Evolutionary conservation across 371 early-diverging fungal species (phyloP).

Genomic region (Massospora cicadina): DNA sequence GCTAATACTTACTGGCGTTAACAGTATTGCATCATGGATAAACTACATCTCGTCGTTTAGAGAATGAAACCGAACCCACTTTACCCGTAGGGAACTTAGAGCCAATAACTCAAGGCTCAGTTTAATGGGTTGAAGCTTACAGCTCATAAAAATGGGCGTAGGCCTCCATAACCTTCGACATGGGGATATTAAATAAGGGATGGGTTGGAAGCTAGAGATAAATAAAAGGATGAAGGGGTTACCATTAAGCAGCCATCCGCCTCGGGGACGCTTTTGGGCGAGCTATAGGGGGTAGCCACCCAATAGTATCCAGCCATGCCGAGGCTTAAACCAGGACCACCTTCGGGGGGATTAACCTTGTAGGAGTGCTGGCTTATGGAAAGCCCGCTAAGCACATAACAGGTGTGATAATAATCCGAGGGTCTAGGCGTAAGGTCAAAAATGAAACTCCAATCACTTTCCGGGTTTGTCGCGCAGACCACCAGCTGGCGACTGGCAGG

Average conservation of each 20-base stretch:
- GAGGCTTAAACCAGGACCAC: slow-evolving; percentile 11
- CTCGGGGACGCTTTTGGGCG: slow-evolving; percentile 32
- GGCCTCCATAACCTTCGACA: slow-evolving; percentile 16
- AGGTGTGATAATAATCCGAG: slow-evolving; percentile 89
- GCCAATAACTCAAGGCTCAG: too few species aligned
- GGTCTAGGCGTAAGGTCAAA: slow-evolving; percentile 18
- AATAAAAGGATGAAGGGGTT: not conserved
- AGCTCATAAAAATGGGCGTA: slow-evolving; percentile 14
- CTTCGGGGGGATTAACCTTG: not conserved
- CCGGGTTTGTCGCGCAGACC: slow-evolving; percentile 87
- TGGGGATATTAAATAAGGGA: slow-evolving; percentile 18
- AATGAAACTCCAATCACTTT: slow-evolving; percentile 26
- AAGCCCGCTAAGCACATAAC: slow-evolving; percentile 79
- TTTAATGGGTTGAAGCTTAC: too few species aligned
- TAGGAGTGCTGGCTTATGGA: slow-evolving; percentile 37
- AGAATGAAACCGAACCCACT: too few species aligned
- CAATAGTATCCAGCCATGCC: slow-evolving; percentile 17
- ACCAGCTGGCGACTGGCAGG: slow-evolving; percentile 64
- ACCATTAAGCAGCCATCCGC: slow-evolving; percentile 11
- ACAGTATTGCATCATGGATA: too few species aligned
- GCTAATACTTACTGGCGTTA: too few species aligned
- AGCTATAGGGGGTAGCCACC: slow-evolving; percentile 26
- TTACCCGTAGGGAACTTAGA: too few species aligned
- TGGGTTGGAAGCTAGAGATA: slow-evolving; percentile 15
- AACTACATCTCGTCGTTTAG: too few species aligned